Evolutionary conservation across 257 asterid species (phyloP), one percentile per base, ranked within the genome.

Genomic region (Avicennia marina): DNA sequence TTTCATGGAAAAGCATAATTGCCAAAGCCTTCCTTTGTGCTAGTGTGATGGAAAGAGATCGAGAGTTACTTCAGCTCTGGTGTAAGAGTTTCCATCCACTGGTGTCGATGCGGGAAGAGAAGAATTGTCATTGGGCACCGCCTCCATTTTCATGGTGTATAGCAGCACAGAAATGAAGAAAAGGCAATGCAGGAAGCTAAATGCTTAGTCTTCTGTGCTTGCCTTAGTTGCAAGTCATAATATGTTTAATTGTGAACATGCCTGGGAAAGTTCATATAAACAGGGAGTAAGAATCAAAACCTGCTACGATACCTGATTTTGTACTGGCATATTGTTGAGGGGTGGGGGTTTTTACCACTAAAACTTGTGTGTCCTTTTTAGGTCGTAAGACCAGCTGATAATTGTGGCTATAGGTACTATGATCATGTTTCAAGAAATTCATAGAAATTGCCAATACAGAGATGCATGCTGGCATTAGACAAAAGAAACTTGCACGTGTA

Each of bases 31-130:
- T 29, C 34, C 34, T 4, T 29, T 29, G 8, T 29, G 34, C 8
- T 4, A 29, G 4, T 4, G 34, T 29, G 34, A 8, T 29, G 34
- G 34, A 29, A 29, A 42, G 31, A 50, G 26, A 19, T 24, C 4
- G 48, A 22, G 20, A 45, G 25, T 73, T 63, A 63, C 71, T 19
- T 59, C 53, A 64, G 65, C 6, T 7, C 38, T 33, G 62, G 29
- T 61, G 43, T 70, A 63, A 36, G 53, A 25, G n/a, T 49, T 11
- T 2, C 40, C 59, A 31, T 71, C 45, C 10, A 47, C 27, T 13
- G 77, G 65, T 11, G 69, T 60, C 33, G 65, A 71, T 47, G 60
- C 49, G 2, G 72, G 60, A 45, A 65, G 17, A 40, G 58, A 54
- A 32, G 48, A 53, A 56, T 64, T 40, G 44, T 64, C 56, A 6